Conservation (phyloP, 2,329 filamentous ascomycete species). For the Talaromyces pinophilus region DNA sequence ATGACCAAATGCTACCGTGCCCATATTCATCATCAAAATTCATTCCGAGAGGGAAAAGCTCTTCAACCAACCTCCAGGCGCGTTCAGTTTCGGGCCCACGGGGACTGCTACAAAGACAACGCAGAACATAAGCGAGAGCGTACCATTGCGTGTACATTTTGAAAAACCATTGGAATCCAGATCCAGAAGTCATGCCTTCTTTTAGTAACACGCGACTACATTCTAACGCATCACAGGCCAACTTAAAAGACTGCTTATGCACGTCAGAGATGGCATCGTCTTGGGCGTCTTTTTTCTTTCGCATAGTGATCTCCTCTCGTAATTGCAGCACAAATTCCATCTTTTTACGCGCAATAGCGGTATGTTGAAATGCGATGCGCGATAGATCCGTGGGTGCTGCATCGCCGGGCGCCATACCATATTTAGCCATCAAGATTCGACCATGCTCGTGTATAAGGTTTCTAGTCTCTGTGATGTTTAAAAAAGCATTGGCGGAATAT, state of each 20-base stretch:
- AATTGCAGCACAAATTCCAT: slow-evolving; percentile 26
- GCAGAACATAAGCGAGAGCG: slow-evolving; percentile 28
- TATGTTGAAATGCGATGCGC: slow-evolving; percentile 25
- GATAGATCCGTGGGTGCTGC: slow-evolving; percentile 12
- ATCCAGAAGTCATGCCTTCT: slow-evolving; percentile 20
- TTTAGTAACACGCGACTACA: slow-evolving; percentile 22
- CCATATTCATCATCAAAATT: slow-evolving; percentile 23
- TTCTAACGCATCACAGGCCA: slow-evolving; percentile 26
- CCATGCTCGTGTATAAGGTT: slow-evolving; percentile 17
- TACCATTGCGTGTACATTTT: slow-evolving; percentile 28
- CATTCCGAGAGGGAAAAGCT: slow-evolving; percentile 24
- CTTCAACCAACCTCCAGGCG: slow-evolving; percentile 25
- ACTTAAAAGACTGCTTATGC: slow-evolving; percentile 24
- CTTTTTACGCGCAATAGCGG: slow-evolving; percentile 23
- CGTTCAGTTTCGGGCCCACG: slow-evolving; percentile 23
- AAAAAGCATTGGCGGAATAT: slow-evolving; percentile 19
- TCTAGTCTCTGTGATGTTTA: slow-evolving; percentile 20
- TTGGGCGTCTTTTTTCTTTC: slow-evolving; percentile 16
- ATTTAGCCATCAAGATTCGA: slow-evolving; percentile 22
- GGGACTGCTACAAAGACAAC: slow-evolving; percentile 25
- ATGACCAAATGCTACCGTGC: slow-evolving; percentile 24
- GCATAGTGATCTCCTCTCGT: slow-evolving; percentile 24
- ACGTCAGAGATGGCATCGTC: slow-evolving; percentile 18
- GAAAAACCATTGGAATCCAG: slow-evolving; percentile 27
- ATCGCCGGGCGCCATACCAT: slow-evolving; percentile 12